Conservation (phyloP, 2,329 filamentous ascomycete species). For the Colletotrichum lupini region DNA sequence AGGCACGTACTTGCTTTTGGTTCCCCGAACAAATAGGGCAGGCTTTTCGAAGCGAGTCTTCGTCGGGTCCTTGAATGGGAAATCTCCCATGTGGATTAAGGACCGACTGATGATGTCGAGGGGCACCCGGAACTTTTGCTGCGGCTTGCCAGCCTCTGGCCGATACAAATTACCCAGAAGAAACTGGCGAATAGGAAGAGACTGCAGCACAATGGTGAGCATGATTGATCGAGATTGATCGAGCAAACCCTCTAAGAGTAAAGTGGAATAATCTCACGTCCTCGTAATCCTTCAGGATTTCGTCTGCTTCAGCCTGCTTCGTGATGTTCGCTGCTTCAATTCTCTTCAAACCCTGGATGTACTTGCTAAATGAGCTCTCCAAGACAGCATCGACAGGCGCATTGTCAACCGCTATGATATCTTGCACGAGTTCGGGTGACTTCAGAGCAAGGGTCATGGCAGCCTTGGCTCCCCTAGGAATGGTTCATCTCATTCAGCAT, state of each 20-base stretch:
- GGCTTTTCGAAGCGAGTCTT: conserved; percentile 77
- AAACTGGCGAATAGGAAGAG: conserved; percentile 86
- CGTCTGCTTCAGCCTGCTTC: conserved; percentile 81
- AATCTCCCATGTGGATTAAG: conserved; percentile 84
- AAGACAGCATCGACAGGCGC: conserved; percentile 86
- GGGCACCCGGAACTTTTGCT: conserved; percentile 82
- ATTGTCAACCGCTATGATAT: conserved; percentile 89
- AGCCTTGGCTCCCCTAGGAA: conserved; percentile 81
- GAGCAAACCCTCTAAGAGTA: too few species aligned
- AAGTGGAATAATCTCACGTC: conserved; percentile 56
- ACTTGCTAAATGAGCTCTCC: conserved; percentile 79
- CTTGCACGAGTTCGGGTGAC: conserved; percentile 73
- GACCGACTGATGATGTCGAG: conserved; percentile 75
- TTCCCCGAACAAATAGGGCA: conserved; percentile 84
- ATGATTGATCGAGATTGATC: neutral
- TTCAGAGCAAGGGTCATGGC: conserved; percentile 88
- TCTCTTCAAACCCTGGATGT: conserved; percentile 85
- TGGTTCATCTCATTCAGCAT: neutral
- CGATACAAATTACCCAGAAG: conserved; percentile 86
- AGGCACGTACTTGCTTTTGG: conserved; percentile 80
- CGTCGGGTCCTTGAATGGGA: conserved; percentile 84
- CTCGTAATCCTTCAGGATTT: conserved; percentile 81
- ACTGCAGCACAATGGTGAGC: conserved; percentile 49
- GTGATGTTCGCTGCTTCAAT: conserved; percentile 77
- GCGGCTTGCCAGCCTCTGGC: conserved; percentile 54